Evolutionary conservation across 2,329 filamentous ascomycete genomes (phyloP), one percentile per base, ranked within the genome.

Genomic region (Alternaria panax): DNA sequence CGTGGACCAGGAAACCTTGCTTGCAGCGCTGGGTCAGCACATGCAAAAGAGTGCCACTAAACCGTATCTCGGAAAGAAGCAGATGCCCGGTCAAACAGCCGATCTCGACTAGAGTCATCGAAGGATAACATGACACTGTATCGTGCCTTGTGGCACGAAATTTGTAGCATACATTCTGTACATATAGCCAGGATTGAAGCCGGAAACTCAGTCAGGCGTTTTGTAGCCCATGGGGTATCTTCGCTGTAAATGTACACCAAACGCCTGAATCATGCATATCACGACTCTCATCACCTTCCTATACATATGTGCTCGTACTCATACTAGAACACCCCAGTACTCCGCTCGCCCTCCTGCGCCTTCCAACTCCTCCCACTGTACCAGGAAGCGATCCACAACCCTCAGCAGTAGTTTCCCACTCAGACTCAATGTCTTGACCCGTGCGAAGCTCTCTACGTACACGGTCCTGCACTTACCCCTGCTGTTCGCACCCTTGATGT

Each of bases 401-500:
- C 82, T 80, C 2, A 90, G 79, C 57, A 99, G 81, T 36, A 98
- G 80, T 74, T 87, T 89, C 0, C 94, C 95, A 36, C 92, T 96
- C 59, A 97, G 77, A 80, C 94, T 98, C 65, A 98, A 79, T 12
- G 87, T 89, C 65, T 85, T 89, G 16, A 96, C 91, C 16, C 95
- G 86, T 3, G 95, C 94, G 90, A 93, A 97, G 20, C 91, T 95
- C 82, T 99, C 95, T 27, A 97, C 86, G 75, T 95, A 99, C 14
- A 98, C 82, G 9, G 91, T 89, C 63, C 88, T 87, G 80, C 94
- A 89, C 64, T 85, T 85, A 27, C 83, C 79, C 20, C 81, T 75
- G 7, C 71, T 72, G 36, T 78, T 63, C 30, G 70, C 76, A 9
- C 79, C 77, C 48, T 65, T 61, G 6, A 78, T 48, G 58, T 83